A percentile compares a stretch with the other conserved stretches of the same genome.
These are phyloP conservation scores for Clavispora carvajalis DNA, from an alignment of 805 yeast species.

Conservation along the genomic window DNA sequence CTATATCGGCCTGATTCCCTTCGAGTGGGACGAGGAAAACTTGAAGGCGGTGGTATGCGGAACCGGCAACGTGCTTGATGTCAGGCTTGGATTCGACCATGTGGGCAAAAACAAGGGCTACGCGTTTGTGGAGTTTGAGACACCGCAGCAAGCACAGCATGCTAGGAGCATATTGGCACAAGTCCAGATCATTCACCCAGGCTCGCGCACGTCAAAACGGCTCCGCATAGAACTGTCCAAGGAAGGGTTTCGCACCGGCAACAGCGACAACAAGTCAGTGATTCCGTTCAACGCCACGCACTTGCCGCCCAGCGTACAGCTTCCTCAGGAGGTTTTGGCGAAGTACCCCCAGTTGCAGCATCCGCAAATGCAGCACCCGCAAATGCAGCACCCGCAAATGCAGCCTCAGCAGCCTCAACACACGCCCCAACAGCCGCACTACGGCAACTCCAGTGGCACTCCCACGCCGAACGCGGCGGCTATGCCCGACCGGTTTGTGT, in stretches of 20 bases:
- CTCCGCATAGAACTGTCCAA: slow-evolving; percentile 56
- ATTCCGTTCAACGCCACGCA: slow-evolving; percentile 40
- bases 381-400: neutral
- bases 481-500: slow-evolving; percentile 25
- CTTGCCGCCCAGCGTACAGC: slow-evolving; percentile 52
- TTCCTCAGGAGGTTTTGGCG: slow-evolving; percentile 45
- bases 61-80: slow-evolving; percentile 65
- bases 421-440: neutral
- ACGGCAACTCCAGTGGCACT: no score
- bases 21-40: slow-evolving; percentile 63
- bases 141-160: slow-evolving; percentile 46
- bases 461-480: no score
- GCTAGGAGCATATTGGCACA: slow-evolving; percentile 43
- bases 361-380: neutral
- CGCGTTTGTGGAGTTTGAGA: slow-evolving; percentile 56
- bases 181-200: slow-evolving; percentile 30
- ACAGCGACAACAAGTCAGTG: slow-evolving; percentile 36
- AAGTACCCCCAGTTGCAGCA: slow-evolving; percentile 4
- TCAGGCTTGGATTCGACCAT: slow-evolving; percentile 55
- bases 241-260: slow-evolving; percentile 42
- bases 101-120: slow-evolving; percentile 62
- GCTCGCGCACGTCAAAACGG: slow-evolving; percentile 28
- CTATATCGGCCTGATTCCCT: slow-evolving; percentile 61
- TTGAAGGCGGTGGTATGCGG: slow-evolving; percentile 64
- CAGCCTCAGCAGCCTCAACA: neutral